These are phyloP conservation scores for Rubroshorea leprosula DNA, from an alignment of 345 rosid species.

Conservation along the genomic window DNA sequence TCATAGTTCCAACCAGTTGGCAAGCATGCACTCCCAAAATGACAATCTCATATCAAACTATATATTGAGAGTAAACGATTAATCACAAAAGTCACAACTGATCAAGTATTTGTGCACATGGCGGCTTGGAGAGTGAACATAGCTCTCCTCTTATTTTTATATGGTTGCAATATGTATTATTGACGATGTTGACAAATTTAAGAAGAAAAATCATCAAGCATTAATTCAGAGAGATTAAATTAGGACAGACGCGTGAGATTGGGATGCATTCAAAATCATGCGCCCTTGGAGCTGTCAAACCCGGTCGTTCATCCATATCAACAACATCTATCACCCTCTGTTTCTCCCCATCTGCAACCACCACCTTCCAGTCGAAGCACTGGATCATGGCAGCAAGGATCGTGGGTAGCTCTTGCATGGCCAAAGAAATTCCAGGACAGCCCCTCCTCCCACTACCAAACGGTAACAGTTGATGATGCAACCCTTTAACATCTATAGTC, in stretches of 20 bases:
- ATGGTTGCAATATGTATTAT: too few relatives aligned
- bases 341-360: not conserved
- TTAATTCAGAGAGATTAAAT: too few relatives aligned
- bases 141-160: too few relatives aligned
- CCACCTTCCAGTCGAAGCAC: conserved; percentile 37
- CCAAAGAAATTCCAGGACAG: conserved; percentile 41
- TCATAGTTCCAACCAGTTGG: too few relatives aligned
- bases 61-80: too few relatives aligned
- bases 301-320: conserved; percentile 37
- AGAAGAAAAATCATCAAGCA: too few relatives aligned
- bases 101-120: too few relatives aligned
- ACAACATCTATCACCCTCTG: not conserved
- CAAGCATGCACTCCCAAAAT: too few relatives aligned
- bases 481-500: conserved; percentile 30
- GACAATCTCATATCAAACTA: too few relatives aligned
- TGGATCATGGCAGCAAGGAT: conserved; percentile 32
- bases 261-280: conserved; percentile 33
- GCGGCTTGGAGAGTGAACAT: too few relatives aligned
- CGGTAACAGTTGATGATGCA: conserved; percentile 34
- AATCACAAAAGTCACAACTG: too few relatives aligned
- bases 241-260: conserved; percentile 14
- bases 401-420: conserved; percentile 30
- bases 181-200: too few relatives aligned
- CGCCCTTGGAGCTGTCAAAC: conserved; percentile 37
- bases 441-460: conserved; percentile 47